phyloP scores from a whole-genome alignment of 1,284 basidiomycete species.

The Wallemia hederae region DNA sequence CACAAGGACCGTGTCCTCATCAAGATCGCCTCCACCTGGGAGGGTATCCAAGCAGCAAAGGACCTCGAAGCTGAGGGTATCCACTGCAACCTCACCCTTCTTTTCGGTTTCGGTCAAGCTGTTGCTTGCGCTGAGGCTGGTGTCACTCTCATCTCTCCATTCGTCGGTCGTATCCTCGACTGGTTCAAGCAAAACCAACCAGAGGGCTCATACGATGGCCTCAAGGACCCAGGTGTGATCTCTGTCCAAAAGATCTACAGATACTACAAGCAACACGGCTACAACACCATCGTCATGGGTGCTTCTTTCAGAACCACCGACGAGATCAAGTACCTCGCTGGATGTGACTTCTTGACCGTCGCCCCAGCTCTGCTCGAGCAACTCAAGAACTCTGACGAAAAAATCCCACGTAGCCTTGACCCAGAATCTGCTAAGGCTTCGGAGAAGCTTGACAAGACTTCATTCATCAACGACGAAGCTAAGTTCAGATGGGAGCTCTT shows the following conservation, averaged over 20 bases:
- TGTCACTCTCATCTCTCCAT: constrained; percentile 94
- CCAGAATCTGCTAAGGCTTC: constrained; percentile 28
- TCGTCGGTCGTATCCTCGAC: constrained; percentile 91
- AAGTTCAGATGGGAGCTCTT: constrained; percentile 84
- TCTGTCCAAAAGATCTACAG: constrained; percentile 92
- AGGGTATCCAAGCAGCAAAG: constrained; percentile 94
- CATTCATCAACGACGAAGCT: constrained; percentile 70
- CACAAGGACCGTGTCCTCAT: constrained; percentile 79
- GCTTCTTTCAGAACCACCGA: constrained; percentile 89
- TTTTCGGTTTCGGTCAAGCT: constrained; percentile 94
- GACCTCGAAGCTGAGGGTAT: constrained; percentile 81
- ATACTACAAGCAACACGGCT: constrained; percentile 97
- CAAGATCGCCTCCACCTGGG: constrained; percentile 98
- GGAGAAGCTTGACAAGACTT: constrained; percentile 36
- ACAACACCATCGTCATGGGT: constrained; percentile 99
- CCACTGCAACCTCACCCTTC: constrained; percentile 93
- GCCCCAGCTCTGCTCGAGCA: constrained; percentile 69
- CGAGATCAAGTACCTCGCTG: constrained; percentile 82
- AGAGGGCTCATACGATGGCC: constrained; percentile 55
- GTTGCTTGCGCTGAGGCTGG: constrained; percentile 95
- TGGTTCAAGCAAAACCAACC: constrained; percentile 73
- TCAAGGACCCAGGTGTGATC: constrained; percentile 82
- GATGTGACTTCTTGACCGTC: constrained; percentile 91
- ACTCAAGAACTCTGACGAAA: constrained; percentile 47
- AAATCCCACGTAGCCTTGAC: constrained; percentile 61